These are phyloP conservation scores for Lathyrus tuberosus DNA, from an alignment of 306 rosid species.

Conservation along the genomic window DNA sequence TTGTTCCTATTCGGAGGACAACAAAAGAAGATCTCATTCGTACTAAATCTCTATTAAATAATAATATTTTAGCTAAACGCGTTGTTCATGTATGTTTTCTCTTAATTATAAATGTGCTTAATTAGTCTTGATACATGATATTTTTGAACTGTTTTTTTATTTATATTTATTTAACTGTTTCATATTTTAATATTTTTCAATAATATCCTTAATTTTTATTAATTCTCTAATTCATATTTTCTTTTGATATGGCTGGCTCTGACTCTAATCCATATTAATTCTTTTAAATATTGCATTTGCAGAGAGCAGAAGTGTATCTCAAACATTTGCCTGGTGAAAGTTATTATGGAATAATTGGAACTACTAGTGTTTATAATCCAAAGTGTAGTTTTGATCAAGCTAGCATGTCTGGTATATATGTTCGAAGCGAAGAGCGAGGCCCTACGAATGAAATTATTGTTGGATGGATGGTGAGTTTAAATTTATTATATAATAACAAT, in stretches of 20 bases:
- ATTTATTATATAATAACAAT: neutral
- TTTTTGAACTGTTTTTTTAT: no score
- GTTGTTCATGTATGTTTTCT: neutral
- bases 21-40: neutral
- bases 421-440: neutral
- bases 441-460: neutral
- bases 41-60: neutral
- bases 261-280: neutral
- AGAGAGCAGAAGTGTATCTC: neutral
- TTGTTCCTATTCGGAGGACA: neutral
- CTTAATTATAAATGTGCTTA: no score
- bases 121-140: no score
- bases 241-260: no score
- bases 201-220: no score
- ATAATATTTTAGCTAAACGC: neutral
- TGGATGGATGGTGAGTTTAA: conserved; percentile 1
- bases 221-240: no score
- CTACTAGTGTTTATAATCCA: neutral
- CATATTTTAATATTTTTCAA: no score
- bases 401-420: neutral
- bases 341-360: neutral
- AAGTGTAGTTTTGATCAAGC: neutral
- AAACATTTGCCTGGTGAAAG: neutral
- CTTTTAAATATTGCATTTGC: neutral
- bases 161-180: no score